phyloP scores from a whole-genome alignment of 108 stramenopile genomes.

The Skeletonema menzelii region DNA sequence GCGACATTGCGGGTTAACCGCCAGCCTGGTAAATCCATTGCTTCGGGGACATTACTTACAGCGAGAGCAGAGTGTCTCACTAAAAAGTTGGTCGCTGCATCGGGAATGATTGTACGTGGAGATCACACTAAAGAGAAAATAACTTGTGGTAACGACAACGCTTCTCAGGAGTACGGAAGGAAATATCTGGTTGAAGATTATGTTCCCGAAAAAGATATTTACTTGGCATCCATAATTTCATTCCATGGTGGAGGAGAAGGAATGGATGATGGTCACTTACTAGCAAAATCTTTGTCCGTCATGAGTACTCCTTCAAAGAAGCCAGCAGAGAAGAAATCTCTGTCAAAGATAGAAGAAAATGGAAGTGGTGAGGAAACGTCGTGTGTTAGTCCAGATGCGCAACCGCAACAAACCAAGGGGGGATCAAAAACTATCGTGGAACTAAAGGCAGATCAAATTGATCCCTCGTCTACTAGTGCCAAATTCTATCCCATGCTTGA shows the following conservation, averaged over 20 bases:
- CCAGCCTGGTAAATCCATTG: conserved; percentile 72
- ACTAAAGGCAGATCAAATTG: conserved; percentile 27
- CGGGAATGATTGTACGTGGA: conserved; percentile 46
- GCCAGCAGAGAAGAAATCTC: conserved; percentile 16
- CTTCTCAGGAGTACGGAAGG: conserved; percentile 1
- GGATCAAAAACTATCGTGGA: neutral
- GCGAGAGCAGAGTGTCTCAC: conserved; percentile 40
- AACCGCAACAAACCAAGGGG: neutral
- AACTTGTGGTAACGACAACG: neutral
- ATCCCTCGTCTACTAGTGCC: conserved; percentile 53
- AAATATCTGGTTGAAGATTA: conserved; percentile 44
- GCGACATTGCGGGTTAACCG: conserved; percentile 62
- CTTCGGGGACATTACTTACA: conserved; percentile 52
- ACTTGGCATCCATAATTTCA: conserved; percentile 25
- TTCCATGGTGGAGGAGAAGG: conserved; percentile 21
- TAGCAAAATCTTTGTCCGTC: conserved; percentile 9
- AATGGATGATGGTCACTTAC: conserved; percentile 2
- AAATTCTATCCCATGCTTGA: conserved; percentile 78
- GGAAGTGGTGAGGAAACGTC: neutral
- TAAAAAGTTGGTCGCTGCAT: conserved; percentile 8
- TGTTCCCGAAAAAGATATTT: conserved; percentile 17
- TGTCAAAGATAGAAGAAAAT: neutral
- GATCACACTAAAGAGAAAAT: neutral
- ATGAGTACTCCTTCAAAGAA: conserved; percentile 9
- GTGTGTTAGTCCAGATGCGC: neutral